Evolutionary conservation across 73 alveolate species (phyloP).

Genomic region (Paramecium tetraurelia): DNA sequence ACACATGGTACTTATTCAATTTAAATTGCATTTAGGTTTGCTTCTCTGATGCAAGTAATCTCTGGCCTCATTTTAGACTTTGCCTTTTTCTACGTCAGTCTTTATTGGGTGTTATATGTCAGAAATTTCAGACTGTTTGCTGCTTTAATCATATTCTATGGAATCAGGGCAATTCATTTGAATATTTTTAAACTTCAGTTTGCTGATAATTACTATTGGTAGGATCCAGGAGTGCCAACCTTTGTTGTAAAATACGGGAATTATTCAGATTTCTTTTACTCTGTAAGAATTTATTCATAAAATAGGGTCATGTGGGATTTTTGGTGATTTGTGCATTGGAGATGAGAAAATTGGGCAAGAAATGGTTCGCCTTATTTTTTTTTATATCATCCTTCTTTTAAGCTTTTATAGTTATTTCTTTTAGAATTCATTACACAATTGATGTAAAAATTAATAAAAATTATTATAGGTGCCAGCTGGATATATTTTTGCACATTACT

Average conservation of each 20-base stretch:
- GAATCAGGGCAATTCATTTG: conserved; percentile 49
- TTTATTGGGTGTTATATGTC: conserved; percentile 21
- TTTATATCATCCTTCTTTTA: background rate
- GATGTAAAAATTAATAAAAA: background rate
- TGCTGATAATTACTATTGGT: conserved; percentile 7
- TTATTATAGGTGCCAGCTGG: conserved; percentile 37
- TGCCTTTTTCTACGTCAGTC: background rate
- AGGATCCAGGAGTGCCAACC: conserved; percentile 45
- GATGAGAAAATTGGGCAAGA: conserved; percentile 38
- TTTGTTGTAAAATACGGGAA: conserved; percentile 38
- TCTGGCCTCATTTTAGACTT: conserved; percentile 36
- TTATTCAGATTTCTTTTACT: conserved; percentile 44
- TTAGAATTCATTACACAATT: conserved; percentile 43
- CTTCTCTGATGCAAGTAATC: background rate
- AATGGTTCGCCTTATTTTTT: background rate
- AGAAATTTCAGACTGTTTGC: conserved; percentile 45
- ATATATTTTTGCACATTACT: conserved; percentile 37
- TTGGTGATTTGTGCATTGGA: conserved; percentile 17
- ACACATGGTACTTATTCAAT: background rate
- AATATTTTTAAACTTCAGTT: conserved; percentile 8
- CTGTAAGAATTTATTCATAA: background rate
- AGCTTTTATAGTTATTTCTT: conserved; percentile 31
- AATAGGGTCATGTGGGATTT: conserved; percentile 46
- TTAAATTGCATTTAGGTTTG: background rate
- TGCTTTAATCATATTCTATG: conserved; percentile 30